Evolutionary conservation across 2,329 filamentous ascomycete genomes (phyloP), one percentile per base, ranked within the genome.

Genomic region (Diaporthe velutina): DNA sequence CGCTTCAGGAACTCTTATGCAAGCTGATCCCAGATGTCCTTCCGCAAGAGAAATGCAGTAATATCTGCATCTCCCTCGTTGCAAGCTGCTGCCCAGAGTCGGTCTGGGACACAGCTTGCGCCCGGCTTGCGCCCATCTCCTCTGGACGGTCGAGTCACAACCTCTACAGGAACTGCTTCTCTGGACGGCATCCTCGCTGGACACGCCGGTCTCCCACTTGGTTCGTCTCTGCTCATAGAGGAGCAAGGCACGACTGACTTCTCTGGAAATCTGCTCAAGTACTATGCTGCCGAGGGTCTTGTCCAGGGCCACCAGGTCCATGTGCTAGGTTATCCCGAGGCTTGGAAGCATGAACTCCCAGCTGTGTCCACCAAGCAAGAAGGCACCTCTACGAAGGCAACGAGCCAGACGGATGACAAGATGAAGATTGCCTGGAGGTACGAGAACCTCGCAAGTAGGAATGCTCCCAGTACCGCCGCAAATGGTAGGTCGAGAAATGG

Each of bases 401-500:
- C 73, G 4, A 58, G 12, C 22, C 70, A 52, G 45, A 87, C 68
- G 82, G 86, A 79, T 83, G 94, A 96, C 77, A 96, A 93, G 83
- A 98, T 99, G 97, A 98, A 98, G 86, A 99, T 99, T 86, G 97
- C 97, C 4, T 99, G 97, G 97, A 90, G 97, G 83, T 99, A 99
- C 85, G 96, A 98, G 83, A 90, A 92, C 45, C 84, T 98, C 71
- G 93, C 94, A 22, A 93, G 84, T 73, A 78, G 93, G 77, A 76
- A 72, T 71, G 30, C 57, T 73, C 76, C 71, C 40, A 55, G 57
- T 38, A 66, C 28, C 19, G 38, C 67, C 48, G 73, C 76, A 58
- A 77, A 70, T 76, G 75, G 78, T 77, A 76, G 57, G 75, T 75
- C 45, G 45, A 75, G 50, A 68, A 40, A 42, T 75, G 30, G 77